Percentiles rank a stretch among this genome's conserved stretches.
These are phyloP conservation scores for Russula abietina DNA, from an alignment of 768 basidiomycete genomes.

Conservation along the genomic window DNA sequence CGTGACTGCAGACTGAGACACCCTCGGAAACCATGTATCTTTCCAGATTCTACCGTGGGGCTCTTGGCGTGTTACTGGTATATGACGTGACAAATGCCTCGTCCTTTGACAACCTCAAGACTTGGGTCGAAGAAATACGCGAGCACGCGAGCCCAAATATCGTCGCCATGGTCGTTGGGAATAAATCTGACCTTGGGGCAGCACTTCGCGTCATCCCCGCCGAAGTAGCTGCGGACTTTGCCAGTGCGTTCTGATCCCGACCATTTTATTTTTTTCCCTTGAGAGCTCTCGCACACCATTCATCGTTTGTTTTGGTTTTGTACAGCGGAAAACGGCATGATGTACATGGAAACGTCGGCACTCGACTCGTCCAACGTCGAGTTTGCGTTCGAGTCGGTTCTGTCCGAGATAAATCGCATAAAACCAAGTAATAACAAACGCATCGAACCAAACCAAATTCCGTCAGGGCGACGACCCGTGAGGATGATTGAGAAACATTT, in stretches of 20 bases:
- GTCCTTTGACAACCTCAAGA: slow-evolving; percentile 87
- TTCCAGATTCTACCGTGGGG: slow-evolving; percentile 95
- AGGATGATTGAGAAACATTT: slow-evolving; percentile 2
- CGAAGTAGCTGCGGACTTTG: slow-evolving; percentile 90
- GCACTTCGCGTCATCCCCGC: slow-evolving; percentile 94
- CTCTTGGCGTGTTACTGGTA: slow-evolving; percentile 85
- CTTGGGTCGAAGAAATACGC: slow-evolving; percentile 95
- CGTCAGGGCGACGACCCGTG: neutral
- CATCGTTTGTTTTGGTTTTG: slow-evolving; percentile 34
- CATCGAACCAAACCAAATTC: slow-evolving; percentile 61
- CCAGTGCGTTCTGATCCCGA: slow-evolving; percentile 51
- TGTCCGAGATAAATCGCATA: slow-evolving; percentile 95
- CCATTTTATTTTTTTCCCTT: neutral
- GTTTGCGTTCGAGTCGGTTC: slow-evolving; percentile 92
- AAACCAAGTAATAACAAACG: slow-evolving; percentile 95
- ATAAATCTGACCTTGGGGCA: slow-evolving; percentile 99
- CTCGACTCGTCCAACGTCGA: slow-evolving; percentile 99
- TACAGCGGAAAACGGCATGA: slow-evolving; percentile 76
- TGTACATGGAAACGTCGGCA: slow-evolving; percentile 98
- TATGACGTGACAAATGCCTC: slow-evolving; percentile 93
- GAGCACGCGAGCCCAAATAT: slow-evolving; percentile 92
- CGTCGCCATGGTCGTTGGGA: slow-evolving; percentile 93
- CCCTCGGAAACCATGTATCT: slow-evolving; percentile 2
- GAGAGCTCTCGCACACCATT: neutral
- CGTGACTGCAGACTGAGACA: too few species aligned